Conservation (phyloP, 2,329 filamentous ascomycete genomes). For the Pezicula carpinea region DNA sequence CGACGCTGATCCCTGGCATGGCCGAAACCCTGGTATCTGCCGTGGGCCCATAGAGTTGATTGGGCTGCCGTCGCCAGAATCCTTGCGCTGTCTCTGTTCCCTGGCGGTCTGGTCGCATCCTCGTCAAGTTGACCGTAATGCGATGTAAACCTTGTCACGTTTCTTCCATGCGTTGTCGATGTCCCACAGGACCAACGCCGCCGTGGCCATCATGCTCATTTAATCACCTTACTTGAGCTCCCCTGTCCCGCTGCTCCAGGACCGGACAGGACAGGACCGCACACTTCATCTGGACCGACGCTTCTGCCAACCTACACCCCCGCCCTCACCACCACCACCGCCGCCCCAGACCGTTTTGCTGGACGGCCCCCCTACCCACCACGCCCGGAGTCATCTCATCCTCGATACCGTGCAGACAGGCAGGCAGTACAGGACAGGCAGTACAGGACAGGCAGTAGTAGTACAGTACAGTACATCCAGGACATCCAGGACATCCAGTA, state of each 20-base stretch:
- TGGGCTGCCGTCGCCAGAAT: too few species aligned
- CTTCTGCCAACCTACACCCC: background rate
- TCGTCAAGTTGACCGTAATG: conserved; percentile 13
- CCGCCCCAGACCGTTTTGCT: background rate
- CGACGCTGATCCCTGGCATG: conserved; percentile 5
- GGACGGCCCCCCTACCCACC: too few species aligned
- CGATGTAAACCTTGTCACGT: conserved; percentile 25
- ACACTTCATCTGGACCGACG: background rate
- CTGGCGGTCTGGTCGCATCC: conserved; percentile 5
- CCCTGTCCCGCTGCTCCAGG: background rate
- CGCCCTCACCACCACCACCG: conserved; percentile 3
- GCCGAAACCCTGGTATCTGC: background rate
- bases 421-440: too few species aligned
- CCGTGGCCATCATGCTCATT: too few species aligned
- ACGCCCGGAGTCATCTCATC: too few species aligned
- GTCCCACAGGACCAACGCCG: conserved; percentile 7
- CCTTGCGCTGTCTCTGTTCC: too few species aligned
- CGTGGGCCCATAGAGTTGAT: conserved; percentile 7
- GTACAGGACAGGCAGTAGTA: too few species aligned
- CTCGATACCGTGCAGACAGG: too few species aligned
- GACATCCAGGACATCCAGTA: too few species aligned
- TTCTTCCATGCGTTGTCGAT: conserved; percentile 27
- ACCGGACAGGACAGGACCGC: background rate
- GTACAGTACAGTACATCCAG: too few species aligned
- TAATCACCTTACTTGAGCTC: conserved; percentile 9